Conservation (phyloP, 768 basidiomycete species). For the Cystofilobasidium ferigula region DNA sequence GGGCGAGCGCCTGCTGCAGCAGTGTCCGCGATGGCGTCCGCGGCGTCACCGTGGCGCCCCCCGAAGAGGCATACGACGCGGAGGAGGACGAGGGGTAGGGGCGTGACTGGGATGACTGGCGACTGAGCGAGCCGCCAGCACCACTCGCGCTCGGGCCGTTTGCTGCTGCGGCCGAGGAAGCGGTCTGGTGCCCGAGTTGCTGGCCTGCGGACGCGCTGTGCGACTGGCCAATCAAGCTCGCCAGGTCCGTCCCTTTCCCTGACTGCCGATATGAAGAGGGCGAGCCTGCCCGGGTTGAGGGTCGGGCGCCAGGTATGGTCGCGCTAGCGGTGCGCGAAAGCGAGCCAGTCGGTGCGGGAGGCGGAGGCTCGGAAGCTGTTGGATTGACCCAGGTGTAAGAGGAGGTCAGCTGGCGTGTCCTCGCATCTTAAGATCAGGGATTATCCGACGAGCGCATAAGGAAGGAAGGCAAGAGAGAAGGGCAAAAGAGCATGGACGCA, state of each 20-base stretch:
- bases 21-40: constrained; percentile 5
- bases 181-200: neutral
- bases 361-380: too few relatives aligned
- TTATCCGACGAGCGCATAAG: too few relatives aligned
- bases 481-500: neutral
- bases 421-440: too few relatives aligned
- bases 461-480: neutral
- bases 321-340: neutral
- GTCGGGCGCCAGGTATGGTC: neutral
- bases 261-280: too few relatives aligned
- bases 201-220: neutral
- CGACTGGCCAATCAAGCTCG: neutral
- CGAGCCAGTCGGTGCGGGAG: neutral
- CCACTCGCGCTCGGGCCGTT: neutral
- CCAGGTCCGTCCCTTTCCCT: too few relatives aligned
- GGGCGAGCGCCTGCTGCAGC: constrained; percentile 3
- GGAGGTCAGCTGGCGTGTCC: too few relatives aligned
- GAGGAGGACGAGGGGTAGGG: neutral
- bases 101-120: neutral
- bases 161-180: neutral
- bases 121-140: neutral
- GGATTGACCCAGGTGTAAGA: too few relatives aligned
- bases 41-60: neutral
- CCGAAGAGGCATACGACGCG: neutral
- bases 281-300: neutral